Base-by-base conservation (phyloP, 441 rosid species). In the Jatropha podagrica region DNA sequence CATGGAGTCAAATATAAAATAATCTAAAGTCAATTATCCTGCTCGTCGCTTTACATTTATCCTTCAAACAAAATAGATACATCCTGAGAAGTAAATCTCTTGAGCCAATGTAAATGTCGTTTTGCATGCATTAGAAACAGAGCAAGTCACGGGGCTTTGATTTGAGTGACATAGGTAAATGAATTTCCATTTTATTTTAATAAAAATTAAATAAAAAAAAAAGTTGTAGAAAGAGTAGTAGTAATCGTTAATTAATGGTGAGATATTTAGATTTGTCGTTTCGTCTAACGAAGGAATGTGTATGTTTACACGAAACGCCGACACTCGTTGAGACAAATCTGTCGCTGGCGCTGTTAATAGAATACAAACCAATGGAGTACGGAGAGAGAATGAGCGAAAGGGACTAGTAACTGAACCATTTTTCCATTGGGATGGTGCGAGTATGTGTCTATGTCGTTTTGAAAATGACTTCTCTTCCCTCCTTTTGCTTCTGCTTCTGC, bases 381-480 rank as follows among this genome's bases (percentile, higher is more conserved):
- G 32, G 32, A 17, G 9, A 46, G 26, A 2, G 48, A 66, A 55
- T 65, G 2, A 27, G 5, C 56, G 72, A 75, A 58, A 44, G 58
- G 32, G 67, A 66, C 58, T 55, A 4, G 3, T 63, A 49, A 73
- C 69, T n/a, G 69, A 37, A 6, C 2, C 42, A 6, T 65, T 65
- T 23, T 65, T 20, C 52, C 41, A 5, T 55, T 26, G 54, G 64
- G 41, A 15, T 32, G 32, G 32, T 32, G 32, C 32, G 32, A 32
- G 32, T 0, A 32, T 32, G 32, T 32, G 32, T 32, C 32, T 32
- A 12, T 74, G 65, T 77, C 76, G 32, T 61, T 64, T 9, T 32
- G 80, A 83, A 60, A 60, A 65, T 40, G 83, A 78, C 83, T 42
- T 61, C 7, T 73, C 83, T 40, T 3, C 66, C 74, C 59, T 60